These are phyloP conservation scores for Diaporthe ampelina DNA, from an alignment of 2,329 filamentous ascomycete genomes.

Conservation along the genomic window DNA sequence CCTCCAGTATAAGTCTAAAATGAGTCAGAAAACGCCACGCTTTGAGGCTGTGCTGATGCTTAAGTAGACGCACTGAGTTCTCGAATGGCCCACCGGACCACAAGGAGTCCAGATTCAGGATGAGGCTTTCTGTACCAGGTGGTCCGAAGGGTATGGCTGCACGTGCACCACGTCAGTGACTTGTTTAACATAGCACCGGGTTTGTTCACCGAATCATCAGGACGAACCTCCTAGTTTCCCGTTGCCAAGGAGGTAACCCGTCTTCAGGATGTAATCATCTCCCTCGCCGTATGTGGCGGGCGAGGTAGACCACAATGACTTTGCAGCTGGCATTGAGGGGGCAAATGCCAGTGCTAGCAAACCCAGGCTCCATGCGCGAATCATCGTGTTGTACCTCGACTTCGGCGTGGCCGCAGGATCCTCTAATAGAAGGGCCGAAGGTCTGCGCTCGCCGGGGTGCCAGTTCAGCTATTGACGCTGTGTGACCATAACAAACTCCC, in stretches of 20 bases:
- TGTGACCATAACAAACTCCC: background rate
- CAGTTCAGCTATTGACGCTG: slow-evolving; percentile 20
- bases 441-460: slow-evolving; percentile 6
- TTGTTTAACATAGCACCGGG: background rate
- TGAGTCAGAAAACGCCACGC: slow-evolving; percentile 8
- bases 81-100: slow-evolving; percentile 67
- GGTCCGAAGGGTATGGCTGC: slow-evolving; percentile 58
- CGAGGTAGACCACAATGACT: slow-evolving; percentile 34
- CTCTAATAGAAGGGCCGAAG: slow-evolving; percentile 20
- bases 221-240: slow-evolving; percentile 58
- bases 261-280: slow-evolving; percentile 47
- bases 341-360: background rate
- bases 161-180: background rate
- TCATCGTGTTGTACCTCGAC: slow-evolving; percentile 11
- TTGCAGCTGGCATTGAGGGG: background rate
- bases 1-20: slow-evolving; percentile 59
- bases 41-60: background rate
- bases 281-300: slow-evolving; percentile 37
- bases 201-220: slow-evolving; percentile 13
- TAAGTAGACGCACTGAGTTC: slow-evolving; percentile 33
- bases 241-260: slow-evolving; percentile 63
- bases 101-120: slow-evolving; percentile 62
- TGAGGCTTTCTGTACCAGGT: slow-evolving; percentile 57
- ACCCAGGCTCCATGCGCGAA: background rate
- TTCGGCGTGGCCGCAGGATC: slow-evolving; percentile 9